Evolutionary conservation across 2,329 filamentous ascomycete genomes (phyloP), one percentile per base, ranked within the genome.

Genomic region (Gnomoniopsis smithogilvyi): DNA sequence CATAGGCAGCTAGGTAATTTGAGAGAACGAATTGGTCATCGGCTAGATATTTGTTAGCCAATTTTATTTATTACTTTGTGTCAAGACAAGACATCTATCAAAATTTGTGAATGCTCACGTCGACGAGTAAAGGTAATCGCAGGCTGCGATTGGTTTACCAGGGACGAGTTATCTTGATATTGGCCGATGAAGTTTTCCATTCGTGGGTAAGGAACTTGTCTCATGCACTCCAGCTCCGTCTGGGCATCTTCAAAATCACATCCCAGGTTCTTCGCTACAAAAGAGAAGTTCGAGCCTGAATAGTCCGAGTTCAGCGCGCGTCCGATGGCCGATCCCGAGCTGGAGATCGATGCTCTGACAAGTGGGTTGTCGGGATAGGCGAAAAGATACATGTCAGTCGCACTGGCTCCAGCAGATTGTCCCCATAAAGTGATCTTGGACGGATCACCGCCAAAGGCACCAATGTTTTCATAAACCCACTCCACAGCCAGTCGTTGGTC

Each of bases 391-490:
- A 65, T 58, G 22, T 69, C 62, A 17, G 65, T 62, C 33, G 64
- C 54, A n/a, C 61, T 59, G 6, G 63, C 64, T 3, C 67, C 68
- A 54, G 64, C 65, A 8, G 65, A 67, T 53, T 70, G 67, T 8
- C 68, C 68, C 66, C 17, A 73, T 61, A 41, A 70, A 72, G 49
- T 60, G 19, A 78, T 69, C 51, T 73, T 72, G 0, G 70, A 66
- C 6, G 72, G 69, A 56, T 77, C 74, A 17, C 75, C 75, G 6
- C 74, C 74, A 63, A 78, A 78, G 21, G 70, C 70, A 6, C 58
- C 64, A 36, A 78, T 77, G 59, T 77, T 69, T 33, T 70, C 69
- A 12, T 69, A 67, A 8, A 76, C 69, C 74, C 75, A 78, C 58
- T 69, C 64, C 15, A 76, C 64, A 51, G 63, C 61, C 14, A 56